These are phyloP conservation scores for Tephrocybe rancida DNA, from an alignment of 768 basidiomycete genomes.

Conservation along the genomic window DNA sequence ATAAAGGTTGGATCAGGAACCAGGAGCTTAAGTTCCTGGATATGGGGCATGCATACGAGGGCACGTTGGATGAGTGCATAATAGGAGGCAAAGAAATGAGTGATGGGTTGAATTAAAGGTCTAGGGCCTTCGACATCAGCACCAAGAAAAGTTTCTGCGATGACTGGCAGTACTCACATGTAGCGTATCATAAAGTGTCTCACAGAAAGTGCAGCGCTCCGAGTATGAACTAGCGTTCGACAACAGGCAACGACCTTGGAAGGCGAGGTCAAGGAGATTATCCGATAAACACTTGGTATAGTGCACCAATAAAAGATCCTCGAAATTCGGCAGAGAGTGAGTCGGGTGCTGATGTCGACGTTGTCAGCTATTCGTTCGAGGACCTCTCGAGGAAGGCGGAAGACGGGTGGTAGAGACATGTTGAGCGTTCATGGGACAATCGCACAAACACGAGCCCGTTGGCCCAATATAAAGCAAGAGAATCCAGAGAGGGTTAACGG, in stretches of 20 bases:
- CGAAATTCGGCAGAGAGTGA: constrained; percentile 34
- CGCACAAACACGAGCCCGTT: neutral
- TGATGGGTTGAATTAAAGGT: neutral
- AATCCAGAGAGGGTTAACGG: neutral
- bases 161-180: constrained; percentile 25
- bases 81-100: constrained; percentile 27
- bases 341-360: constrained; percentile 27
- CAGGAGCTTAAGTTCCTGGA: constrained; percentile 33
- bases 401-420: constrained; percentile 11
- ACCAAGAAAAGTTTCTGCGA: neutral
- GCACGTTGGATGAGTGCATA: constrained; percentile 32
- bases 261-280: constrained; percentile 31
- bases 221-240: constrained; percentile 29
- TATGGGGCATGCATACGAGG: constrained; percentile 23
- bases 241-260: constrained; percentile 34
- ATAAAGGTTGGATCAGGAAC: constrained; percentile 32
- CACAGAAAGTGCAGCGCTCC: constrained; percentile 28
- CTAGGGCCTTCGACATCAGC: neutral
- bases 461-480: neutral
- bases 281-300: constrained; percentile 33
- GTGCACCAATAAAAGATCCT: constrained; percentile 33
- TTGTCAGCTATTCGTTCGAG: constrained; percentile 34
- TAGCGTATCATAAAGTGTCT: constrained; percentile 35
- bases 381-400: constrained; percentile 36
- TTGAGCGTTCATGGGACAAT: constrained; percentile 6